These are phyloP conservation scores for Asterella californica DNA, from an alignment of 225 moss, liverwort and hornwort species.

Conservation along the genomic window DNA sequence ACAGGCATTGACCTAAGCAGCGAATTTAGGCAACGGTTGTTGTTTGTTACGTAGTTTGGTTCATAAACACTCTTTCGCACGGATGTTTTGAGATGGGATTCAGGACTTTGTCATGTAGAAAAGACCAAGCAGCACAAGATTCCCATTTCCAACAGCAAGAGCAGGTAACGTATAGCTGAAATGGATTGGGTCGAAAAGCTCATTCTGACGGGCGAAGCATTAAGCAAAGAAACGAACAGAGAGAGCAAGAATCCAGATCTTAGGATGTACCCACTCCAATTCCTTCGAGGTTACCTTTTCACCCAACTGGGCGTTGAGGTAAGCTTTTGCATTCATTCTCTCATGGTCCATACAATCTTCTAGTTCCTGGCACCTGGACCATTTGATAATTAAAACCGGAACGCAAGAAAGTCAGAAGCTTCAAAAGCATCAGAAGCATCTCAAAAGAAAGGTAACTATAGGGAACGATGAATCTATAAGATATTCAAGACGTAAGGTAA, in stretches of 20 bases:
- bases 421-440: neutral
- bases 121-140: too few species aligned
- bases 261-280: neutral
- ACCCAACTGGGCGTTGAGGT: slow-evolving; percentile 21
- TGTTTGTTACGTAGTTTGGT: neutral
- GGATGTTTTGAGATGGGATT: neutral
- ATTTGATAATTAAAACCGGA: neutral
- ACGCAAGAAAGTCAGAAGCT: neutral
- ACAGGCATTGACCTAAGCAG: neutral
- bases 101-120: too few species aligned
- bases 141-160: too few species aligned
- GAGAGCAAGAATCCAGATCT: neutral
- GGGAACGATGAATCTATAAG: neutral
- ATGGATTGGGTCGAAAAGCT: neutral
- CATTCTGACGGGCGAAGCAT: neutral
- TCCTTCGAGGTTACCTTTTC: slow-evolving; percentile 21
- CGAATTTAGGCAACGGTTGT: neutral
- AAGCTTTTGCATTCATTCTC: slow-evolving; percentile 26
- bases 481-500: neutral
- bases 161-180: neutral
- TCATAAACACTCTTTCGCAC: neutral
- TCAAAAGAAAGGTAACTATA: too few species aligned
- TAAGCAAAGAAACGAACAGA: neutral
- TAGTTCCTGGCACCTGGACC: slow-evolving; percentile 42
- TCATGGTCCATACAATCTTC: slow-evolving; percentile 34